Conservation (phyloP, 352 stramenopile species). For the Phytophthora citricola region DNA sequence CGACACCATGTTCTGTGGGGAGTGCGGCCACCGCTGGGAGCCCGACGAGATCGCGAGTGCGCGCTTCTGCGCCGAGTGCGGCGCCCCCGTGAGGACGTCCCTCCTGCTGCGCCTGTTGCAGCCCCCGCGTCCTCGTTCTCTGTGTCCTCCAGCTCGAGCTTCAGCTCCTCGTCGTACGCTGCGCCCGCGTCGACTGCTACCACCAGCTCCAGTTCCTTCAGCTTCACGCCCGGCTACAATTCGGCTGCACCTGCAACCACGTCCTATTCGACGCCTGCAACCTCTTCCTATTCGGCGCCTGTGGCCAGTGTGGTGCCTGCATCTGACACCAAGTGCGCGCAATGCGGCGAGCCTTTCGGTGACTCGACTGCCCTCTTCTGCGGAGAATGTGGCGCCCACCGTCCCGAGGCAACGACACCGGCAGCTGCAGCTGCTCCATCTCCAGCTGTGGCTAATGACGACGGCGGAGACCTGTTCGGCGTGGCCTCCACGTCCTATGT, state of each 20-base stretch:
- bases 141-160: slow-evolving; percentile 17
- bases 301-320: neutral
- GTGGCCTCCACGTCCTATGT: slow-evolving; percentile 39
- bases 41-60: slow-evolving; percentile 80
- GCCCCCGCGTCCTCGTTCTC: slow-evolving; percentile 6
- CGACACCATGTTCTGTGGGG: slow-evolving; percentile 76
- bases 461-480: slow-evolving; percentile 73
- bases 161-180: slow-evolving; percentile 18
- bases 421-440: slow-evolving; percentile 4
- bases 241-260: slow-evolving; percentile 15
- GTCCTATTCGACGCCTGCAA: slow-evolving; percentile 21
- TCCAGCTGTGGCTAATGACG: slow-evolving; percentile 20
- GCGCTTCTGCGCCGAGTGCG: slow-evolving; percentile 87
- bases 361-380: slow-evolving; percentile 73
- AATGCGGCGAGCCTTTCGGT: slow-evolving; percentile 60
- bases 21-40: slow-evolving; percentile 84
- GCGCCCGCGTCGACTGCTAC: slow-evolving; percentile 11
- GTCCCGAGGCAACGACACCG: slow-evolving; percentile 24
- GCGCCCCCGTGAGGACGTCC: slow-evolving; percentile 69
- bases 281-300: slow-evolving; percentile 5
- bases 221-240: slow-evolving; percentile 21
- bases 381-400: slow-evolving; percentile 74
- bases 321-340: slow-evolving; percentile 36
- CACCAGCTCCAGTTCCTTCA: slow-evolving; percentile 16
- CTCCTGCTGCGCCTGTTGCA: slow-evolving; percentile 17